phyloP scores from a whole-genome alignment of 768 basidiomycete genomes.

The Russula griseocarnosa region DNA sequence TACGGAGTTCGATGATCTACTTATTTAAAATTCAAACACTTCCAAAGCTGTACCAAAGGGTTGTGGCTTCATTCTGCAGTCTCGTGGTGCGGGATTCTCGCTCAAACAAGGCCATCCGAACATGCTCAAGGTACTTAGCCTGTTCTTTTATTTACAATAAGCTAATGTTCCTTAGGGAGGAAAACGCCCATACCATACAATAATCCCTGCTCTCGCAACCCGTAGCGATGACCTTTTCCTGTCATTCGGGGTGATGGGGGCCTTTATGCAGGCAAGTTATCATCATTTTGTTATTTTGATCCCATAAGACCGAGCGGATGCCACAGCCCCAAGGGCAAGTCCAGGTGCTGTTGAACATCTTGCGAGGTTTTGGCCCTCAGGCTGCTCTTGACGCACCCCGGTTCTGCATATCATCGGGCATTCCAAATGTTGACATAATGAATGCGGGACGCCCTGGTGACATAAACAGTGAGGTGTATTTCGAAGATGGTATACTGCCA shows the following conservation, averaged over 20 bases:
- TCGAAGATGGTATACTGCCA: slow-evolving; percentile 47
- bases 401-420: slow-evolving; percentile 15
- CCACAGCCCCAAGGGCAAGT: slow-evolving; percentile 89
- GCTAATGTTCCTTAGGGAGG: slow-evolving; percentile 47
- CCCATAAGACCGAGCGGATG: slow-evolving; percentile 8
- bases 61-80: slow-evolving; percentile 96
- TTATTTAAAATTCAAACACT: background rate
- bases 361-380: slow-evolving; percentile 84
- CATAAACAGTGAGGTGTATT: slow-evolving; percentile 95
- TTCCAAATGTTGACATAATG: background rate
- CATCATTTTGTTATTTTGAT: background rate
- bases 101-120: slow-evolving; percentile 83
- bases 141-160: background rate
- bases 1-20: slow-evolving; percentile 31
- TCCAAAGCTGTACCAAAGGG: slow-evolving; percentile 77
- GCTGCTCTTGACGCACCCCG: slow-evolving; percentile 52
- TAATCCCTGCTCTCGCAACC: slow-evolving; percentile 86
- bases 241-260: slow-evolving; percentile 89
- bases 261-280: slow-evolving; percentile 70
- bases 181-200: slow-evolving; percentile 90
- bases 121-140: slow-evolving; percentile 54
- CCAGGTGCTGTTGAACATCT: slow-evolving; percentile 87
- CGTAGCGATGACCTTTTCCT: slow-evolving; percentile 79
- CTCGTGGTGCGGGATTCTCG: slow-evolving; percentile 83
- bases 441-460: slow-evolving; percentile 48